Percentiles rank a stretch among this genome's conserved stretches.
These are phyloP conservation scores for Parafenestella ontariensis DNA, from an alignment of 2,329 filamentous ascomycete genomes.

Conservation along the genomic window DNA sequence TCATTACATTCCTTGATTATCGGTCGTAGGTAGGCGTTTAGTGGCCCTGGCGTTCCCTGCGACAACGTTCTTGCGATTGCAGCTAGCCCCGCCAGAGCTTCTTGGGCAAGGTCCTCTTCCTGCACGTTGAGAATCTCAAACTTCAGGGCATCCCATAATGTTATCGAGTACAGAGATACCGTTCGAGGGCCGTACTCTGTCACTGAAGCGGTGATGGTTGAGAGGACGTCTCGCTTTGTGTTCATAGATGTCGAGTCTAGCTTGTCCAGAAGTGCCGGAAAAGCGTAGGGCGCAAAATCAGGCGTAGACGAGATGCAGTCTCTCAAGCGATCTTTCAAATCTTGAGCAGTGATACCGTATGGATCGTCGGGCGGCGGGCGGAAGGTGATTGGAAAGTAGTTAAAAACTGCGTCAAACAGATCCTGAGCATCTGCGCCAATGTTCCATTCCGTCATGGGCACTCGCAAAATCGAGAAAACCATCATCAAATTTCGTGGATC, in stretches of 20 bases:
- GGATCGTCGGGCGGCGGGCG: constrained; percentile 72
- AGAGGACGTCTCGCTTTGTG: constrained; percentile 72
- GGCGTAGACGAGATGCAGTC: constrained; percentile 69
- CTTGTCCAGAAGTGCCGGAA: constrained; percentile 72
- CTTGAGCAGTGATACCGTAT: constrained; percentile 72
- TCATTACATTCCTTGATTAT: constrained; percentile 73
- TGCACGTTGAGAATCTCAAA: constrained; percentile 73
- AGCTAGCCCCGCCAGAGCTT: constrained; percentile 63
- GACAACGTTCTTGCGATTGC: constrained; percentile 64
- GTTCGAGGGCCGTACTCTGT: constrained; percentile 65
- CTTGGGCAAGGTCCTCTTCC: constrained; percentile 69
- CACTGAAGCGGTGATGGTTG: constrained; percentile 67
- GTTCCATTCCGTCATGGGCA: constrained; percentile 73
- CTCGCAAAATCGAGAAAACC: constrained; percentile 71
- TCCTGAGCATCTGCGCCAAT: constrained; percentile 63
- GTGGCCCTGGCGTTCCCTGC: constrained; percentile 54
- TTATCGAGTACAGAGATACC: constrained; percentile 68
- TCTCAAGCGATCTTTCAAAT: constrained; percentile 69
- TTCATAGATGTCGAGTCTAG: constrained; percentile 72
- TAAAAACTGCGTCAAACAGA: constrained; percentile 73
- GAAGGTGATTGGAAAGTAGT: constrained; percentile 77
- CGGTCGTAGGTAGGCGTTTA: constrained; percentile 63
- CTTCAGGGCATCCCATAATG: constrained; percentile 72
- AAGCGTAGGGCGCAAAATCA: constrained; percentile 70
- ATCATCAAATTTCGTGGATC: constrained; percentile 75